phyloP scores from a whole-genome alignment of 768 basidiomycete species.

The Amanita fuliginea region DNA sequence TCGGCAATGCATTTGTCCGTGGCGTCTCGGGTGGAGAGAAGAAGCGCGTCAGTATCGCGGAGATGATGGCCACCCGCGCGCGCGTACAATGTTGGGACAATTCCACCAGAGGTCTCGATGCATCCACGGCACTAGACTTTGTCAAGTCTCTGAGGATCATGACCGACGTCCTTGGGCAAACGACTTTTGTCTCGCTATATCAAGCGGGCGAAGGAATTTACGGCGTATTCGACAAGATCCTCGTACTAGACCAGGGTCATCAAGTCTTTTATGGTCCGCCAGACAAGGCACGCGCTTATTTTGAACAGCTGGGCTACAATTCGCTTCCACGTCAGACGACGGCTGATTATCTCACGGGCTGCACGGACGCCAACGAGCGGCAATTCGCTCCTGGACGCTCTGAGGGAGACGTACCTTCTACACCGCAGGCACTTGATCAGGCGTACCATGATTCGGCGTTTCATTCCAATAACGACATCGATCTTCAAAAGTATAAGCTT shows the following conservation, averaged over 20 bases:
- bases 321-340: constrained; percentile 75
- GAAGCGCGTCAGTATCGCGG: constrained; percentile 74
- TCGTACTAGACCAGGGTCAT: constrained; percentile 71
- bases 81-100: constrained; percentile 80
- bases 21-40: constrained; percentile 74
- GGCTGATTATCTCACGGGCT: constrained; percentile 77
- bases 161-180: constrained; percentile 72
- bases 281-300: constrained; percentile 66
- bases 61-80: constrained; percentile 78
- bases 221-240: constrained; percentile 77
- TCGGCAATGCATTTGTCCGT: constrained; percentile 81
- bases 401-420: constrained; percentile 46
- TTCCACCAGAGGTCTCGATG: constrained; percentile 74
- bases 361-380: constrained; percentile 80
- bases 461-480: constrained; percentile 28
- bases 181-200: constrained; percentile 74
- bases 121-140: constrained; percentile 84
- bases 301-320: constrained; percentile 63
- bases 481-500: constrained; percentile 42
- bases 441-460: constrained; percentile 45
- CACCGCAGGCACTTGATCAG: constrained; percentile 56
- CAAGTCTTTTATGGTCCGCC: constrained; percentile 76
- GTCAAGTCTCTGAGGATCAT: constrained; percentile 66
- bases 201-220: constrained; percentile 79
- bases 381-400: constrained; percentile 59